Evolutionary conservation across 768 basidiomycete species (phyloP), one percentile per base, ranked within the genome.

Genomic region (Gymnopilus junonius): DNA sequence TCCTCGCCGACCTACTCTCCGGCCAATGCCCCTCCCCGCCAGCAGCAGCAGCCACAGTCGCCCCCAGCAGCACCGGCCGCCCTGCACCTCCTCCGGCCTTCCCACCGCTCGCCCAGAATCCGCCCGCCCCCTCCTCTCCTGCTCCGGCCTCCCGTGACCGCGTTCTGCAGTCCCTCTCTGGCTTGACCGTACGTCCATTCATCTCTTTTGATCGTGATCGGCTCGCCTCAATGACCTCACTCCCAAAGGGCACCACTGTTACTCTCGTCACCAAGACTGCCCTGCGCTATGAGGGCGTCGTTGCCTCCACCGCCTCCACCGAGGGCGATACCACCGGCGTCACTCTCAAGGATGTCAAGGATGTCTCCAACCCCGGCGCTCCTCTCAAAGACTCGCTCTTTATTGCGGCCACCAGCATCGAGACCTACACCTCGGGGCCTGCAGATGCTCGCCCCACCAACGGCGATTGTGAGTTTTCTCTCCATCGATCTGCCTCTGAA

Each of bases 291-390:
- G 91, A 94, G 72, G 93, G 92, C 59, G 86, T 86, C 66, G 79
- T 94, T 60, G 77, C 69, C 14, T 87, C 86, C 25, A 89, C 90
- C 40, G 73, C 72, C 61, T 77, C 73, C 21, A 77, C 73, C 17
- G 91, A 93, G 70, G 87, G 89, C 48, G 90, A 92, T 73, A 86
- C 84, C 27, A 75, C 80, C 12, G 93, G 93, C 48, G 85, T 93
- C 57, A 87, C 87, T 8, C 83, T 94, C 64, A 89, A 87, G 71
- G 90, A 94, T 74, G 90, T 85, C 70, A 90, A 88, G 77, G 92
- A 94, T 65, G 77, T 93, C 56, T 79, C 84, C 14, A 82, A 77
- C 62, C 87, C 88, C 8, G 89, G 87, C 51, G 84, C 85, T 1
- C 85, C 93, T 31, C 82, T 91, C 63, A 91, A 87, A 74, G 92